These are phyloP conservation scores for Sporothrix inflata DNA, from an alignment of 2,329 filamentous ascomycete genomes.

Conservation along the genomic window DNA sequence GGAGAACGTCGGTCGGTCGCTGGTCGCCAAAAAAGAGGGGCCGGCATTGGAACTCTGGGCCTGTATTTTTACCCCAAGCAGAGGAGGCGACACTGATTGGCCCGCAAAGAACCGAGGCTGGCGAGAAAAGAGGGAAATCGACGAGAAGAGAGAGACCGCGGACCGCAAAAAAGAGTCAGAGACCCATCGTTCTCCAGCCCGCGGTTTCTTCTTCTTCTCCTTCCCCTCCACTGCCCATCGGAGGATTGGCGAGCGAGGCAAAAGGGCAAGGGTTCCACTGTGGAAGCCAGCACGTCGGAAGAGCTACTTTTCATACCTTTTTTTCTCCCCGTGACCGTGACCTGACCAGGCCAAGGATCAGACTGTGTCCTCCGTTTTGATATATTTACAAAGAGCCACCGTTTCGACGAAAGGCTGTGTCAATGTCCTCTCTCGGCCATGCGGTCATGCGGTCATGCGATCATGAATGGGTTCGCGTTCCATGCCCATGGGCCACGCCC, in stretches of 20 bases:
- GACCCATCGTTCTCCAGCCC: not conserved
- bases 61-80: constrained; percentile 1
- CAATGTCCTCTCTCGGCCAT: not conserved
- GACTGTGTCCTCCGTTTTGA: not conserved
- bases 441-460: constrained; percentile 13
- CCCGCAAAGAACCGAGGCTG: constrained; percentile 34
- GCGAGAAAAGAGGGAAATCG: not conserved
- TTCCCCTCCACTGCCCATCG: not conserved
- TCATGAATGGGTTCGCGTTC: not conserved
- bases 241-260: constrained; percentile 17
- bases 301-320: not conserved
- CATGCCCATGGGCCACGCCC: not conserved
- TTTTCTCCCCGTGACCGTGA: not conserved
- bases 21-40: not conserved
- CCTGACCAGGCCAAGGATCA: not conserved
- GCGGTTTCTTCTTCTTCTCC: not conserved
- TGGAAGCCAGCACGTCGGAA: not conserved
- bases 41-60: not conserved
- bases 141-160: not conserved
- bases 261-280: not conserved
- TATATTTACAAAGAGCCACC: not conserved
- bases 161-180: not conserved
- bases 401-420: not conserved
- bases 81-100: constrained; percentile 23
- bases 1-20: not conserved